These are phyloP conservation scores for Calonectria hawksworthii DNA, from an alignment of 2,329 filamentous ascomycete species.

Conservation along the genomic window DNA sequence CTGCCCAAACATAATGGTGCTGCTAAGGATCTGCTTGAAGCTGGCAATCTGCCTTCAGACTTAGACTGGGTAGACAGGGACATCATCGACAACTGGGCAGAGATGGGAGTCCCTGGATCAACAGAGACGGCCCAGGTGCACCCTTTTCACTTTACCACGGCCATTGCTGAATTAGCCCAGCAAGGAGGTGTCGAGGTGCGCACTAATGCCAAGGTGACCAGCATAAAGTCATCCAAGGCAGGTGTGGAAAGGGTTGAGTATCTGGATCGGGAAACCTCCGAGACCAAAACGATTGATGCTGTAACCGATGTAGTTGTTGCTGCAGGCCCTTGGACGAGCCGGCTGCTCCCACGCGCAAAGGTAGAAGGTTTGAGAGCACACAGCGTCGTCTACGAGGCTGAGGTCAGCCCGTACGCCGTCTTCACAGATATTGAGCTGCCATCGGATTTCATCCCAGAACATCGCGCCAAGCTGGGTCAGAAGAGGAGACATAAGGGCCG, in stretches of 20 bases:
- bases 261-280: constrained; percentile 61
- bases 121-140: constrained; percentile 94
- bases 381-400: constrained; percentile 74
- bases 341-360: constrained; percentile 69
- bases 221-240: constrained; percentile 69
- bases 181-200: constrained; percentile 78
- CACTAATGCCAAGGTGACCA: constrained; percentile 75
- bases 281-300: constrained; percentile 53
- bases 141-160: constrained; percentile 89
- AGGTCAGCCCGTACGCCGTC: constrained; percentile 80
- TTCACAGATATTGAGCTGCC: constrained; percentile 91
- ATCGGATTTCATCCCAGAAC: constrained; percentile 69
- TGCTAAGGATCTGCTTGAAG: constrained; percentile 62
- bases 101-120: constrained; percentile 80
- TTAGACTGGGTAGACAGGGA: constrained; percentile 87
- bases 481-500: constrained; percentile 69
- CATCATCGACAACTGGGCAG: constrained; percentile 77
- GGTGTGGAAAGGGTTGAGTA: constrained; percentile 74
- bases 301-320: constrained; percentile 69
- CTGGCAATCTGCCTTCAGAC: constrained; percentile 78
- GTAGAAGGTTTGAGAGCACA: constrained; percentile 73
- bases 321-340: constrained; percentile 75
- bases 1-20: constrained; percentile 71
- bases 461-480: constrained; percentile 62
- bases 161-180: constrained; percentile 82